These are phyloP conservation scores for Tetrapisispora fleetii DNA, from an alignment of 805 yeast species.

Conservation along the genomic window DNA sequence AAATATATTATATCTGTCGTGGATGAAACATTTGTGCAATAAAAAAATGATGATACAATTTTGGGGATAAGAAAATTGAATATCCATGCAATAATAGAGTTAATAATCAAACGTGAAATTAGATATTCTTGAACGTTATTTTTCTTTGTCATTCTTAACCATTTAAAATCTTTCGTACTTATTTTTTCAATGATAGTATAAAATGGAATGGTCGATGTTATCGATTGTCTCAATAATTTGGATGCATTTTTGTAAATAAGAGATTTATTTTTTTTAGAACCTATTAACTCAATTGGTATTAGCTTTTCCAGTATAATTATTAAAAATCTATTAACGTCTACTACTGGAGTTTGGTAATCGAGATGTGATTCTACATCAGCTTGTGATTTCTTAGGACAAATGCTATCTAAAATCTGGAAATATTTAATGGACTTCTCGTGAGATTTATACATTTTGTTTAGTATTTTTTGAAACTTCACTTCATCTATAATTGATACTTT, in stretches of 20 bases:
- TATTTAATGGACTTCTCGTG: constrained; percentile 31
- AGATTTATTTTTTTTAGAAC: constrained; percentile 40
- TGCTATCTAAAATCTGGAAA: constrained; percentile 28
- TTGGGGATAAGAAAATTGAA: constrained; percentile 37
- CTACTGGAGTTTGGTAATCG: constrained; percentile 26
- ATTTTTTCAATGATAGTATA: constrained; percentile 26
- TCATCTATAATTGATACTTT: constrained; percentile 14
- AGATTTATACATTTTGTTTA: constrained; percentile 19
- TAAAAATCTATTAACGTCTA: constrained; percentile 35
- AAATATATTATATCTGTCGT: constrained; percentile 37
- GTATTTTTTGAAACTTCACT: constrained; percentile 2
- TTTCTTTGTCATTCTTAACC: constrained; percentile 39
- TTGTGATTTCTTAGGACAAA: constrained; percentile 21
- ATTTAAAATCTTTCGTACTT: constrained; percentile 35
- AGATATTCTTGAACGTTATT: constrained; percentile 36
- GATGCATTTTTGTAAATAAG: constrained; percentile 32
- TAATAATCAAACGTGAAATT: constrained; percentile 31
- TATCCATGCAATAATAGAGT: constrained; percentile 48
- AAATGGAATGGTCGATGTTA: constrained; percentile 30
- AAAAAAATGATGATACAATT: constrained; percentile 47
- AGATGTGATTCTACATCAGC: constrained; percentile 19
- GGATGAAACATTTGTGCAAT: constrained; percentile 51
- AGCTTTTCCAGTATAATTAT: constrained; percentile 36
- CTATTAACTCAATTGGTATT: constrained; percentile 45
- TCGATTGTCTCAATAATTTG: constrained; percentile 29